phyloP scores from a whole-genome alignment of 2,329 filamentous ascomycete species.

The Colletotrichum graminicola region DNA sequence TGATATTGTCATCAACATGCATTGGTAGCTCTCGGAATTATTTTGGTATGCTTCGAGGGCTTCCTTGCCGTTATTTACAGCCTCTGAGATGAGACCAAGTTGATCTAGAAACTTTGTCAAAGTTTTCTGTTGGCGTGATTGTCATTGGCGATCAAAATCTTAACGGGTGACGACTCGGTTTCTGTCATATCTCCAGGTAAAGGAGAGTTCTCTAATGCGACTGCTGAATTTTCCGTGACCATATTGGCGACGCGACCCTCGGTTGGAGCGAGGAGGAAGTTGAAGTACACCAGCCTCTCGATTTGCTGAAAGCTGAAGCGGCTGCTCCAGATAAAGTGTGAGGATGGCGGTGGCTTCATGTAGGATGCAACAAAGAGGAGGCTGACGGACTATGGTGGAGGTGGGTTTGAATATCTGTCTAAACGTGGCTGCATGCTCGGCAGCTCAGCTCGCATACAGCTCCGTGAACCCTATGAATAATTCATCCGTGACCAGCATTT shows the following conservation, averaged over 20 bases:
- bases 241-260: too few species aligned
- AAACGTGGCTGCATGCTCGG: not conserved
- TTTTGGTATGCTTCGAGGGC: constrained; percentile 48
- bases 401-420: not conserved
- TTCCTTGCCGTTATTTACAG: constrained; percentile 51
- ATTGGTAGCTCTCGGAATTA: constrained; percentile 45
- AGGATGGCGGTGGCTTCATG: not conserved
- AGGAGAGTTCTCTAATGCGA: too few species aligned
- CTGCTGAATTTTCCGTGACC: too few species aligned
- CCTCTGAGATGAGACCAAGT: constrained; percentile 46
- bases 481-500: not conserved
- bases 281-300: too few species aligned
- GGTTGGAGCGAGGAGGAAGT: not conserved
- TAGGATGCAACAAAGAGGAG: not conserved
- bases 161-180: too few species aligned
- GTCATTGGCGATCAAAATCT: too few species aligned
- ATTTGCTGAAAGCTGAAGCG: not conserved
- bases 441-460: not conserved
- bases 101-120: constrained; percentile 42
- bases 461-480: not conserved
- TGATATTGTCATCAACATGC: constrained; percentile 54
- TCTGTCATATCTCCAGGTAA: too few species aligned
- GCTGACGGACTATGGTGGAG: not conserved
- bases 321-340: not conserved
- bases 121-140: not conserved